A percentile compares a stretch with the other conserved stretches of the same genome.
phyloP scores from a whole-genome alignment of 2,329 filamentous ascomycete species.

The Colletotrichum sp. region DNA sequence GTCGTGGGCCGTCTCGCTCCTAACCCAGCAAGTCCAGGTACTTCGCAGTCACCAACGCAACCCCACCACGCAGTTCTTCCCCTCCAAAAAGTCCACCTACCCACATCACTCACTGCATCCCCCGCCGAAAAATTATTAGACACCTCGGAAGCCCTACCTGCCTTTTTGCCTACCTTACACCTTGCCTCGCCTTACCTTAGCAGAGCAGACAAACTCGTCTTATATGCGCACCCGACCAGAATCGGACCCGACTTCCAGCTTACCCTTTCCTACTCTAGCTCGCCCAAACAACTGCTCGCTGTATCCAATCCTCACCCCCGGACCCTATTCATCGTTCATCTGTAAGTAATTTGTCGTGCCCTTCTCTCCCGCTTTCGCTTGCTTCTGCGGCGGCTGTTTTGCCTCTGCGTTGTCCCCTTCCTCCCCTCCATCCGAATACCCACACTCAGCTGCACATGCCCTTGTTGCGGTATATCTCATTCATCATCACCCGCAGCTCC shows the following conservation, averaged over 20 bases:
- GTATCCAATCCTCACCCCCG: not conserved
- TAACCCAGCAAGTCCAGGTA: slow-evolving; percentile 8
- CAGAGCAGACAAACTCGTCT: not conserved
- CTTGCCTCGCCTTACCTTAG: not conserved
- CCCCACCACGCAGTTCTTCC: slow-evolving; percentile 14
- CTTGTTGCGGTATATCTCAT: slow-evolving; percentile 17
- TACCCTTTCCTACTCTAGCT: slow-evolving; percentile 15
- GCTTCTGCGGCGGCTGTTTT: not conserved
- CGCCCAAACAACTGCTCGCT: not conserved
- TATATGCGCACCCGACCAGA: slow-evolving; percentile 16
- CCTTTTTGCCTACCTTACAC: slow-evolving; percentile 4
- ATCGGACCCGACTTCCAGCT: slow-evolving; percentile 14
- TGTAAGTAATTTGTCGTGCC: slow-evolving; percentile 16
- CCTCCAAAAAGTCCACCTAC: slow-evolving; percentile 20
- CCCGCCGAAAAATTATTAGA: slow-evolving; percentile 22
- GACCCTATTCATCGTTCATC: not conserved
- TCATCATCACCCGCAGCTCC: not conserved
- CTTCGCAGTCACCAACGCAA: slow-evolving; percentile 8
- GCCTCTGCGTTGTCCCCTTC: not conserved
- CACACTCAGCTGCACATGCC: slow-evolving; percentile 14
- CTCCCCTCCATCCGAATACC: slow-evolving; percentile 7
- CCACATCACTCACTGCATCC: slow-evolving; percentile 19
- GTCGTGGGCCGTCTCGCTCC: not conserved
- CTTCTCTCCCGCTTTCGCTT: not conserved
- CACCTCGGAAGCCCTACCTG: slow-evolving; percentile 21